Conservation (phyloP, 1,284 basidiomycete genomes). For the Microbotryum silenes-acaulis region DNA sequence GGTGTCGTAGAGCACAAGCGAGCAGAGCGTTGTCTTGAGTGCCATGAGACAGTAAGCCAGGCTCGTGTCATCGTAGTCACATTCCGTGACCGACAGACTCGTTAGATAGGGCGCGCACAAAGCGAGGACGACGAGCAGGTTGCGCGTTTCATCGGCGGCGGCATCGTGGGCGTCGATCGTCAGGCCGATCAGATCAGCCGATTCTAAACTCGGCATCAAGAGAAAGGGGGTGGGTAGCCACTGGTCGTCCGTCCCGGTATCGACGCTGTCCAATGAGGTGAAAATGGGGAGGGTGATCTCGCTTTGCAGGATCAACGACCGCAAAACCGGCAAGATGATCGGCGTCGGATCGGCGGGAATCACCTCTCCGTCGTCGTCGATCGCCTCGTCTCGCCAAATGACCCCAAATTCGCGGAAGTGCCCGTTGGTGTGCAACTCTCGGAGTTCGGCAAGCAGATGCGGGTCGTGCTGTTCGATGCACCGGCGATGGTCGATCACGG, state of each 20-base stretch:
- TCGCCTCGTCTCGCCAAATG: neutral
- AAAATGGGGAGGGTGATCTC: constrained; percentile 13
- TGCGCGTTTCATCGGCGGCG: neutral
- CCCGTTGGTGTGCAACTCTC: neutral
- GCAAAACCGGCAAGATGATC: constrained; percentile 12
- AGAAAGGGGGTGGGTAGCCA: constrained; percentile 14
- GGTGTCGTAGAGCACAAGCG: constrained; percentile 16
- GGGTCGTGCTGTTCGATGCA: no score
- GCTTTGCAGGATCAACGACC: neutral
- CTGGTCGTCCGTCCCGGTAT: neutral
- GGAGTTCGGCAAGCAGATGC: no score
- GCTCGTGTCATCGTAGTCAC: constrained; percentile 1
- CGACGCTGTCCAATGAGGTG: constrained; percentile 3
- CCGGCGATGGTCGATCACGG: no score
- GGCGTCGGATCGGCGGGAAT: constrained; percentile 6
- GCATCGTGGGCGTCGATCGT: constrained; percentile 8
- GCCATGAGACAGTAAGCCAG: constrained; percentile 13
- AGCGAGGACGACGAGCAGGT: constrained; percentile 13
- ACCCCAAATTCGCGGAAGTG: neutral
- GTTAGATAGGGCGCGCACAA: constrained; percentile 11
- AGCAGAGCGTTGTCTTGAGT: constrained; percentile 4
- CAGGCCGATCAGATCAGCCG: neutral
- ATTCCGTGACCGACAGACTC: neutral
- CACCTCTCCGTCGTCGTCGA: no score
- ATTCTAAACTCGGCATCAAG: constrained; percentile 19